Percentiles rank a stretch among this genome's conserved stretches.
These are phyloP conservation scores for Scytalidium sp. DNA, from an alignment of 2,329 filamentous ascomycete species.

Conservation along the genomic window DNA sequence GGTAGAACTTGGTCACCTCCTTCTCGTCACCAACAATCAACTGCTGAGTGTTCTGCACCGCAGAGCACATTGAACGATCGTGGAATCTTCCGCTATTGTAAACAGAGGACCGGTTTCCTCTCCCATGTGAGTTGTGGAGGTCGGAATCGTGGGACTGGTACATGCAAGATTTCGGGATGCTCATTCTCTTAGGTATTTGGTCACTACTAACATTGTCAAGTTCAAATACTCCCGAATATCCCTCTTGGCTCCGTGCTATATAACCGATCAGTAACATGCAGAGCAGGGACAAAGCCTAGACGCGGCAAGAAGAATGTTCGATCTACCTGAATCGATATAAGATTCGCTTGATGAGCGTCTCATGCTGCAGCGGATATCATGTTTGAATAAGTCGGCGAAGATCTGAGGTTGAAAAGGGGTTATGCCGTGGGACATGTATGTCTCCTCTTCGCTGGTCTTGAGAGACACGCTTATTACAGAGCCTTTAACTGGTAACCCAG, in stretches of 20 bases:
- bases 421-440: constrained; percentile 18
- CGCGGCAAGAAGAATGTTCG: no score
- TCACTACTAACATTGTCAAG: constrained; percentile 9
- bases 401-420: constrained; percentile 8
- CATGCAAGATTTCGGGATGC: constrained; percentile 13
- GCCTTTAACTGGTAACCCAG: constrained; percentile 16
- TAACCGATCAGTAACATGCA: not conserved
- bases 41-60: constrained; percentile 21
- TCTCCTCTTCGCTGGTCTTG: constrained; percentile 19
- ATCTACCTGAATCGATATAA: not conserved
- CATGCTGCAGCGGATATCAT: not conserved
- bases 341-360: not conserved
- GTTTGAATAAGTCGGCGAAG: not conserved
- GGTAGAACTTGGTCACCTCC: constrained; percentile 58
- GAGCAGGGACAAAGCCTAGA: no score
- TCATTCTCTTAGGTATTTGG: constrained; percentile 13
- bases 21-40: constrained; percentile 51
- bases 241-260: constrained; percentile 16
- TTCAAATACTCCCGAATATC: constrained; percentile 14
- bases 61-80: not conserved
- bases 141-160: constrained; percentile 19
- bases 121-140: constrained; percentile 17
- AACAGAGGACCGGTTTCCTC: constrained; percentile 6
- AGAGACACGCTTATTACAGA: constrained; percentile 20
- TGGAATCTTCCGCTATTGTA: not conserved